These are phyloP conservation scores for Giardia duodenalis DNA, from an alignment of 208 protist genomes.

Conservation along the genomic window DNA sequence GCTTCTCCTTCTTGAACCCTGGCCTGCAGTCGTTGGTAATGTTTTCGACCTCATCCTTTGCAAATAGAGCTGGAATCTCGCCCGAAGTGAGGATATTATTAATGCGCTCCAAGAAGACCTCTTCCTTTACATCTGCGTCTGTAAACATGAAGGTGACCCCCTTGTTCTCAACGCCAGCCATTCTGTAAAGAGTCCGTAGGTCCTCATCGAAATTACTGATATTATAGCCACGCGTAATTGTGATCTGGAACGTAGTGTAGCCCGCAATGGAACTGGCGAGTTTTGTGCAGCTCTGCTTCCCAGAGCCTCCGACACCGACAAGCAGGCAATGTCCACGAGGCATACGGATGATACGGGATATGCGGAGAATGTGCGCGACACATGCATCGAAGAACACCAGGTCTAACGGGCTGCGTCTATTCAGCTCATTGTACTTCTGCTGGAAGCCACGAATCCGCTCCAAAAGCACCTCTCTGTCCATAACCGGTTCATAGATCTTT, in stretches of 20 bases:
- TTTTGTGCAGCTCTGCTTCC: conserved; percentile 59
- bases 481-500: conserved; percentile 74
- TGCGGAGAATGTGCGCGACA: conserved; percentile 42
- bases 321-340: conserved; percentile 47
- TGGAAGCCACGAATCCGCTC: conserved; percentile 55
- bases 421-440: conserved; percentile 55
- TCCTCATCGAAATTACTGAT: conserved; percentile 36
- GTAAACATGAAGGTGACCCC: conserved; percentile 82
- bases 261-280: conserved; percentile 67
- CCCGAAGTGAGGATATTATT: conserved; percentile 69
- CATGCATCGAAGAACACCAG: conserved; percentile 86
- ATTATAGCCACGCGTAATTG: conserved; percentile 59
- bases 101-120: conserved; percentile 90
- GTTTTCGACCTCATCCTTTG: conserved; percentile 79
- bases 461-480: conserved; percentile 59
- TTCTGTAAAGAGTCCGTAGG: conserved; percentile 31
- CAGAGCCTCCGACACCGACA: conserved; percentile 52
- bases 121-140: conserved; percentile 87
- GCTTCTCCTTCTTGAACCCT: conserved; percentile 74
- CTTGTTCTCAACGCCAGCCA: conserved; percentile 41
- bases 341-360: conserved; percentile 38
- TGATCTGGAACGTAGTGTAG: conserved; percentile 78
- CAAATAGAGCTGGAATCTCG: conserved; percentile 83
- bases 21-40: conserved; percentile 76
- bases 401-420: conserved; percentile 57